These are phyloP conservation scores for Salix udensis DNA, from an alignment of 345 rosid species.

Conservation along the genomic window DNA sequence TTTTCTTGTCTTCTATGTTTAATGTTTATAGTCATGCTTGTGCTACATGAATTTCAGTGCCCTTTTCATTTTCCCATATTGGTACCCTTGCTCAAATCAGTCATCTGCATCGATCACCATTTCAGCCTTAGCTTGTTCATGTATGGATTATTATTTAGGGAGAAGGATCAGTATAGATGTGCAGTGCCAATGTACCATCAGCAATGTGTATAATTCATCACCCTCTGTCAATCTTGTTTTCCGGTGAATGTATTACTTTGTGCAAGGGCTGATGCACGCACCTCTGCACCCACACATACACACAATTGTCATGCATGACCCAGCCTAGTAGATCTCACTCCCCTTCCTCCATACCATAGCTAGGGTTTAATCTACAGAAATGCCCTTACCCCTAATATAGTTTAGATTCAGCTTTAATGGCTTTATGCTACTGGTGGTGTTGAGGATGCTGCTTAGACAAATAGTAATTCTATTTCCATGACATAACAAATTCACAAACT, in stretches of 20 bases:
- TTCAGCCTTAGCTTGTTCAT: background rate
- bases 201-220: background rate
- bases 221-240: background rate
- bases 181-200: background rate
- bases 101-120: background rate
- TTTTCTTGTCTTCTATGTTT: conserved; percentile 20
- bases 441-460: background rate
- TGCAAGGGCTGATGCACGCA: background rate
- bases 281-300: background rate
- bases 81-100: background rate
- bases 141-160: background rate
- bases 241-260: background rate
- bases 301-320: background rate
- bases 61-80: background rate
- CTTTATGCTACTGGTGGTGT: background rate
- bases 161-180: background rate
- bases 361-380: background rate
- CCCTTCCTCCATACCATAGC: background rate
- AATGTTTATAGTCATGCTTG: background rate
- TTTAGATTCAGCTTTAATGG: background rate
- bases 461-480: background rate
- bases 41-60: background rate
- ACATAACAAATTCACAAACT: background rate
- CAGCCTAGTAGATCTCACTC: background rate
- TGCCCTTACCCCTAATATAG: background rate